These are phyloP conservation scores for Phytopythium sindhum DNA, from an alignment of 352 stramenopile genomes.

Conservation along the genomic window DNA sequence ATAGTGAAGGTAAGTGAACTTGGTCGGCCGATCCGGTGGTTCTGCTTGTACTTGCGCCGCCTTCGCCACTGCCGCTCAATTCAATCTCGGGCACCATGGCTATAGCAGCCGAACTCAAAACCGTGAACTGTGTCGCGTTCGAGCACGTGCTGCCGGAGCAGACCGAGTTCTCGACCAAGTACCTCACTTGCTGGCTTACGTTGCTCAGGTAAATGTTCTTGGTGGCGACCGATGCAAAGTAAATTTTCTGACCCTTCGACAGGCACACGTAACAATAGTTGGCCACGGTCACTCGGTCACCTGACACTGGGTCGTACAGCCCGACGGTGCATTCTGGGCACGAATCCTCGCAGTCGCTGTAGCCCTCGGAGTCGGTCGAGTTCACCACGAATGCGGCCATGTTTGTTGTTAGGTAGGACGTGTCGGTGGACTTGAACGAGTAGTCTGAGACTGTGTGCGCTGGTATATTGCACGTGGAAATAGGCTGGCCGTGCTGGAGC, in stretches of 20 bases:
- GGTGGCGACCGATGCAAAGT: slow-evolving; percentile 67
- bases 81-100: slow-evolving; percentile 26
- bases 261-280: slow-evolving; percentile 78
- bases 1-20: not conserved
- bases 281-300: slow-evolving; percentile 38
- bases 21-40: not conserved
- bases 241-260: slow-evolving; percentile 78
- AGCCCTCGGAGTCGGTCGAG: slow-evolving; percentile 40
- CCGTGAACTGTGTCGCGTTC: slow-evolving; percentile 57
- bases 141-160: slow-evolving; percentile 48
- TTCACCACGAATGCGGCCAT: slow-evolving; percentile 42
- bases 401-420: slow-evolving; percentile 67
- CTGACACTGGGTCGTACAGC: slow-evolving; percentile 63
- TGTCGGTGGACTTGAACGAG: slow-evolving; percentile 59
- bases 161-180: slow-evolving; percentile 48
- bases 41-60: not conserved
- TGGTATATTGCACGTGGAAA: slow-evolving; percentile 80
- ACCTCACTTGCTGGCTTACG: slow-evolving; percentile 47
- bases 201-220: slow-evolving; percentile 61
- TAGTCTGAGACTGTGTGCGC: slow-evolving; percentile 41
- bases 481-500: slow-evolving; percentile 52
- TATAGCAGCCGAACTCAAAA: slow-evolving; percentile 39
- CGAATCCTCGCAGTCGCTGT: slow-evolving; percentile 23
- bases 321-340: slow-evolving; percentile 44
- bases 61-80: slow-evolving; percentile 10